These are phyloP conservation scores for Cladosporium phlei DNA, from an alignment of 2,329 filamentous ascomycete species.

Conservation along the genomic window DNA sequence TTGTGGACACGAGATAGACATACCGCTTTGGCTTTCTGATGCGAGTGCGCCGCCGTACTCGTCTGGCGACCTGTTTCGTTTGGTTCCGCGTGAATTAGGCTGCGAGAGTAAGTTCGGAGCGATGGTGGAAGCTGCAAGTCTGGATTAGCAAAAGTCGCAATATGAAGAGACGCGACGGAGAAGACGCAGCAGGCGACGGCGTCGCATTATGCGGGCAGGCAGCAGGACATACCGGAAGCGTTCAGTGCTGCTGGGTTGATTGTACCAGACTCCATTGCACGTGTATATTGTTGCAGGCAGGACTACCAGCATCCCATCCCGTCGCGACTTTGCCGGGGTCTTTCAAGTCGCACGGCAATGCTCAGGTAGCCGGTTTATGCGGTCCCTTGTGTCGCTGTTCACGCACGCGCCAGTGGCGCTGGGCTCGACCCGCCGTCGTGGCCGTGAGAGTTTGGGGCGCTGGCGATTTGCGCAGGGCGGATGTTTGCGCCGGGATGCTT, in stretches of 20 bases:
- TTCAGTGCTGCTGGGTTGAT: slow-evolving; percentile 87
- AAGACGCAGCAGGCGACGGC: neutral
- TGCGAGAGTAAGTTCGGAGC: slow-evolving; percentile 42
- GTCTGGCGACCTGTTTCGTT: slow-evolving; percentile 74
- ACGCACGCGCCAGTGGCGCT: slow-evolving; percentile 14
- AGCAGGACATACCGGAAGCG: slow-evolving; percentile 58
- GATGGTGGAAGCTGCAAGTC: slow-evolving; percentile 36
- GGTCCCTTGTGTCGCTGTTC: slow-evolving; percentile 12
- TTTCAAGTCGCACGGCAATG: slow-evolving; percentile 8
- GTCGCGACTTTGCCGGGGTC: slow-evolving; percentile 15
- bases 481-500: too few species aligned
- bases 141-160: slow-evolving; percentile 17
- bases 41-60: slow-evolving; percentile 40
- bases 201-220: slow-evolving; percentile 7
- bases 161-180: neutral
- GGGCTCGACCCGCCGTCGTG: slow-evolving; percentile 9
- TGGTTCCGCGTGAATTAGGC: slow-evolving; percentile 63
- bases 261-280: slow-evolving; percentile 65
- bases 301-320: slow-evolving; percentile 35
- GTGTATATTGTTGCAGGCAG: slow-evolving; percentile 21
- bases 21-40: slow-evolving; percentile 58
- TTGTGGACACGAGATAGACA: slow-evolving; percentile 52
- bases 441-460: too few species aligned
- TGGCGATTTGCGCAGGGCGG: too few species aligned
- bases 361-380: slow-evolving; percentile 7